Evolutionary conservation across 176 grass and related monocot species (phyloP).

Genomic region (Oryza punctata): DNA sequence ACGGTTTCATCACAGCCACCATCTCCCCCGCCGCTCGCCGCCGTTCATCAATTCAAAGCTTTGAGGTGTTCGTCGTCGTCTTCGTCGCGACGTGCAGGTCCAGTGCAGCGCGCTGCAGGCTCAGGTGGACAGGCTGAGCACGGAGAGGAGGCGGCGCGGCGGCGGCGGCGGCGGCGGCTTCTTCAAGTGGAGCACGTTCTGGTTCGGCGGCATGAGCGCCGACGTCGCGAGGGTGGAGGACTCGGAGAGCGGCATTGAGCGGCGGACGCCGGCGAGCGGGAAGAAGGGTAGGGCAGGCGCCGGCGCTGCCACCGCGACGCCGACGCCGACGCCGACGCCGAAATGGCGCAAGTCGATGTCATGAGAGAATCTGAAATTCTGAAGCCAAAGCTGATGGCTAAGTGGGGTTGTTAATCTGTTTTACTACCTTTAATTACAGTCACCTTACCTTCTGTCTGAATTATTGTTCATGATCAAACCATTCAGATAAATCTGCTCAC

Average conservation of each 20-base stretch:
- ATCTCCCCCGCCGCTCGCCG: background rate
- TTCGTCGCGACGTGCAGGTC: constrained; percentile 40
- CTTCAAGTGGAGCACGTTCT: constrained; percentile 84
- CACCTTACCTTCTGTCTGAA: background rate
- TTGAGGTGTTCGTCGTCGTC: background rate
- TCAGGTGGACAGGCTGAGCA: constrained; percentile 67
- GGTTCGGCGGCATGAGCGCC: constrained; percentile 54
- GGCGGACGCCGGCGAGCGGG: constrained; percentile 55
- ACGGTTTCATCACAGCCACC: background rate
- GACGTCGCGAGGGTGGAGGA: constrained; percentile 68
- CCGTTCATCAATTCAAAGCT: background rate
- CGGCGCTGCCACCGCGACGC: constrained; percentile 28
- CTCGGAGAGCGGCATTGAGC: constrained; percentile 59
- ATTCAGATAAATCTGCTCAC: background rate
- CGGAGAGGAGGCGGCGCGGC: constrained; percentile 56
- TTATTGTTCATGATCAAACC: background rate
- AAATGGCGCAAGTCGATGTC: constrained; percentile 79
- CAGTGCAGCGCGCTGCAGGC: constrained; percentile 83
- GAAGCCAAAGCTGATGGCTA: background rate
- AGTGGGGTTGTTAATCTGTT: background rate
- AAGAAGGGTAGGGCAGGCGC: constrained; percentile 47
- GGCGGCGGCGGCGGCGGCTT: constrained; percentile 43
- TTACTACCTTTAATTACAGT: constrained; percentile 5
- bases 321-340: constrained; percentile 42
- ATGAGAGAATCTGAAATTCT: constrained; percentile 25